phyloP scores from a whole-genome alignment of 2,329 filamentous ascomycete species.

The Colletotrichum melonis region DNA sequence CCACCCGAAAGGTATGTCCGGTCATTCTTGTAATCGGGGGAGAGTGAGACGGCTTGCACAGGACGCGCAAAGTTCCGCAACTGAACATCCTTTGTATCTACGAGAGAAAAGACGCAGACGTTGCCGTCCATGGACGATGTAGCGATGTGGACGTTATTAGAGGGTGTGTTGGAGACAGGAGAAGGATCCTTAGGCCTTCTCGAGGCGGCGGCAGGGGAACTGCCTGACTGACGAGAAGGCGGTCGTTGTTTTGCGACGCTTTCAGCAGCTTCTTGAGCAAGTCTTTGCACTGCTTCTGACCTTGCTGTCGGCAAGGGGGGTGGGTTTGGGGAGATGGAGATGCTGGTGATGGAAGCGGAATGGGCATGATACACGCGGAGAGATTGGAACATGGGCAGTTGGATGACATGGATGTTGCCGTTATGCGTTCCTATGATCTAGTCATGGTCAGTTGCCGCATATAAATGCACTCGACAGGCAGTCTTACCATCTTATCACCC shows the following conservation, averaged over 20 bases:
- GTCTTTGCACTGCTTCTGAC: constrained; percentile 52
- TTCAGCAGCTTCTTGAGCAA: constrained; percentile 48
- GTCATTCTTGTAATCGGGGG: constrained; percentile 92
- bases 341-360: constrained; percentile 86
- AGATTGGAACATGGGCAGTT: constrained; percentile 83
- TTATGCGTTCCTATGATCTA: constrained; percentile 95
- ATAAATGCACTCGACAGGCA: neutral
- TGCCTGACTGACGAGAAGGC: constrained; percentile 45
- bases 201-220: constrained; percentile 62
- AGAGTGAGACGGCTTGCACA: constrained; percentile 91
- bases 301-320: constrained; percentile 60
- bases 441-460: constrained; percentile 40
- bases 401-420: constrained; percentile 92
- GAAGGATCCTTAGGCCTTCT: constrained; percentile 63
- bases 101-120: constrained; percentile 88
- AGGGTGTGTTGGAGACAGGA: constrained; percentile 77
- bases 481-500: constrained; percentile 92
- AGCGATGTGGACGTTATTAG: constrained; percentile 92
- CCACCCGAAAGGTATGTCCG: constrained; percentile 92
- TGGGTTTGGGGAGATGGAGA: constrained; percentile 91
- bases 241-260: constrained; percentile 45
- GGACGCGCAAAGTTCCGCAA: constrained; percentile 94
- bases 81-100: constrained; percentile 90
- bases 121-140: constrained; percentile 97
- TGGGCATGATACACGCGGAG: constrained; percentile 93